phyloP scores from a whole-genome alignment of 305 asterid genomes.

The Stenogyne calaminthoides region DNA sequence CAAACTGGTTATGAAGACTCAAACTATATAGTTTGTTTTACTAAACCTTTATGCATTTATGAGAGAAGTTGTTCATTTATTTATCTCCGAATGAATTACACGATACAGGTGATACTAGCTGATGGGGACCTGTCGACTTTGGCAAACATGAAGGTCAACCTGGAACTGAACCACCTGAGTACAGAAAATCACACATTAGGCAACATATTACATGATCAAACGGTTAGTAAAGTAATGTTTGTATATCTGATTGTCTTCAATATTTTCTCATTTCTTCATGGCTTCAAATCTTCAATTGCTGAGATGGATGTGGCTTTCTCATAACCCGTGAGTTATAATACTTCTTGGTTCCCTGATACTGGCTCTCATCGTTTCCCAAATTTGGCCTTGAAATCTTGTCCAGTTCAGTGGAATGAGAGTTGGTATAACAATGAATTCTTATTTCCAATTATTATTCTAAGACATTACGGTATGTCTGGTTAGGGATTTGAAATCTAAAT shows the following conservation, averaged over 20 bases:
- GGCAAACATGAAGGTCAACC: conserved; percentile 81
- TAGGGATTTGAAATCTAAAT: no score
- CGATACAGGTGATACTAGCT: conserved; percentile 75
- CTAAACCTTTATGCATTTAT: neutral
- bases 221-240: conserved; percentile 39
- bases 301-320: neutral
- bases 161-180: conserved; percentile 64
- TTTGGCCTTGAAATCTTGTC: no score
- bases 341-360: neutral
- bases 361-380: no score
- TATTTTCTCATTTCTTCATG: neutral
- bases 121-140: conserved; percentile 82
- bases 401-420: no score
- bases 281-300: neutral
- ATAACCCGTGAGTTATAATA: neutral
- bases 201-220: conserved; percentile 22
- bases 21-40: neutral
- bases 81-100: conserved; percentile 15
- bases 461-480: no score
- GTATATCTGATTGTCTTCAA: neutral
- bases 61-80: conserved; percentile 10
- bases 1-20: neutral
- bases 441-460: no score
- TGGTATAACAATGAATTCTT: no score
- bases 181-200: conserved; percentile 32